A percentile compares a stretch with the other conserved stretches of the same genome.
These are phyloP conservation scores for Phialophora macrospora DNA, from an alignment of 2,329 filamentous ascomycete species.

Conservation along the genomic window DNA sequence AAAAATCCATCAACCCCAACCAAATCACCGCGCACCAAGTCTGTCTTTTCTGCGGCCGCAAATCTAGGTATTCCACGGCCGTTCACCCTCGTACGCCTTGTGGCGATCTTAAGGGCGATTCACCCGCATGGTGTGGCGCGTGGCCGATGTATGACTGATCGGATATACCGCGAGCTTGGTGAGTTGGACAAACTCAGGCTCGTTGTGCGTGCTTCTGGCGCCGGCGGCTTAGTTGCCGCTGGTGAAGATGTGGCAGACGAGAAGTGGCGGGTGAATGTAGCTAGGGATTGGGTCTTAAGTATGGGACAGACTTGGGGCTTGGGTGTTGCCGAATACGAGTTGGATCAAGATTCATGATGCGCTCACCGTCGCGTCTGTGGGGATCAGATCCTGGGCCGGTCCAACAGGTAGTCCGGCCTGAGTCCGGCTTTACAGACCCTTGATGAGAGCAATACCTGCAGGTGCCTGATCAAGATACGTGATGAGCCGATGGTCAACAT, in stretches of 20 bases:
- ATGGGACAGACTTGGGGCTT: conserved; percentile 49
- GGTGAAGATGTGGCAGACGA: conserved; percentile 48
- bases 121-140: conserved; percentile 50
- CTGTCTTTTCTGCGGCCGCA: conserved; percentile 22
- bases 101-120: conserved; percentile 56
- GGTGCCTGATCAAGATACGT: too few relatives aligned
- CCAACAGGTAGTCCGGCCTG: neutral
- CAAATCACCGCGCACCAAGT: conserved; percentile 40
- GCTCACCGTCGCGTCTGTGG: neutral
- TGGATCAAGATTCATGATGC: conserved; percentile 32
- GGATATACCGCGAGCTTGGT: conserved; percentile 53
- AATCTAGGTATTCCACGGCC: conserved; percentile 37
- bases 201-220: conserved; percentile 49
- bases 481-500: too few relatives aligned
- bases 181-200: conserved; percentile 54
- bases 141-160: conserved; percentile 47
- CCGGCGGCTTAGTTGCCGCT: conserved; percentile 38
- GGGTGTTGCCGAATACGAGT: conserved; percentile 54
- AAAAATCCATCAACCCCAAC: conserved; percentile 38
- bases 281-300: conserved; percentile 53
- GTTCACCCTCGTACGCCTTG: conserved; percentile 53
- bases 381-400: too few relatives aligned
- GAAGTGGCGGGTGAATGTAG: conserved; percentile 56
- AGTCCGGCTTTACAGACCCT: neutral
- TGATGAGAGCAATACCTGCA: too few relatives aligned